Base-by-base conservation (phyloP, 495 filamentous ascomycete species). In the Tuber indicum region DNA sequence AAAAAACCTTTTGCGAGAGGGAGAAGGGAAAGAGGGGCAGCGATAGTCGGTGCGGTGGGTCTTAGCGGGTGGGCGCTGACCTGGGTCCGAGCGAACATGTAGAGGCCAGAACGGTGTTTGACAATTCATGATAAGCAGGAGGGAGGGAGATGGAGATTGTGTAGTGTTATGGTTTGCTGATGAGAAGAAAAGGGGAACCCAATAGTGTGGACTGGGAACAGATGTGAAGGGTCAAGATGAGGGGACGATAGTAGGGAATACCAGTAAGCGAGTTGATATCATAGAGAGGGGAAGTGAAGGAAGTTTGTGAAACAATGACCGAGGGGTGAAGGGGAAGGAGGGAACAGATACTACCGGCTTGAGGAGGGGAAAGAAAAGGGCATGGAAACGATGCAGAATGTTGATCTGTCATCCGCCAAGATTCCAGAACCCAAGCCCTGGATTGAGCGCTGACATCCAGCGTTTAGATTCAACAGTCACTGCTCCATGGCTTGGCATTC, bases 11-110 rank as follows among this genome's bases (percentile, higher is more conserved):
- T 21, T 32, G n/a, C 71, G 71, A 41, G 42, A 26, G 21, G 71
- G 39, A 71, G 47, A 70, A 62, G 41, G 74, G 12, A 36, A 73
- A 36, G 76, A 76, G 62, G 69, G 47, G 70, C 46, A 79, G 41
- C 23, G 2, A 47, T 77, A 74, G 77, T 71, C 9, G 69, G 26
- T 4, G 45, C 69, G 46, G 14, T 19, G 75, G 43, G 41, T n/a
- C 41, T 41, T 58, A 52, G 52, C 75, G 72, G 72, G 72, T 75
- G 72, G 45, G 47, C n/a, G 77, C 58, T 80, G 77, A 80, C 78
- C 78, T 80, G 77, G 78, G 78, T 80, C 78, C 78, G 78, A 80
- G 78, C 78, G 77, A 80, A 80, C 78, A 80, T 80, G 78, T 47
- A 75, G 77, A 74, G 78, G 26, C 77, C 43, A 80, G 78, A 80